phyloP scores from a whole-genome alignment of 2,329 filamentous ascomycete species.

The Aspergillus sp. region DNA sequence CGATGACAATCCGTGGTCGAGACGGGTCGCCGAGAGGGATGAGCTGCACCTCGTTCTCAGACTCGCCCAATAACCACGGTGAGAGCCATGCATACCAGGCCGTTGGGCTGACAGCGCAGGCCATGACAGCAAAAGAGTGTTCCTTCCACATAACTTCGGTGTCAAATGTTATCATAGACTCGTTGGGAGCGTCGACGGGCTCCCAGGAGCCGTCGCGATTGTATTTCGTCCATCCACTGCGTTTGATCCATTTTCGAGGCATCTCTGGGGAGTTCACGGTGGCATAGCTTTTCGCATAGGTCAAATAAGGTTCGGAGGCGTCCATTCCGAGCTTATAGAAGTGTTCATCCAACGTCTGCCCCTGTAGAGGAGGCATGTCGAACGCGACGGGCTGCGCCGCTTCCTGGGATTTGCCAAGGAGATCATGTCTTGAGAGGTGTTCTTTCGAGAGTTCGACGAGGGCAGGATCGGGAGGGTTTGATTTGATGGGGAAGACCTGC shows the following conservation, averaged over 20 bases:
- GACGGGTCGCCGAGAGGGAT: conserved; percentile 80
- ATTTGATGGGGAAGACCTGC: conserved; percentile 70
- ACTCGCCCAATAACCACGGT: conserved; percentile 87
- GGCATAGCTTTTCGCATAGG: conserved; percentile 72
- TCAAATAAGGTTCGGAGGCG: conserved; percentile 79
- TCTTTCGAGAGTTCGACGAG: conserved; percentile 78
- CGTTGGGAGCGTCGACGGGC: conserved; percentile 71
- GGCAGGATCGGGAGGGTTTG: conserved; percentile 60
- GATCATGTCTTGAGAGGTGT: conserved; percentile 79
- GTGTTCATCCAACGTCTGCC: conserved; percentile 84
- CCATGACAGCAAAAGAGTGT: conserved; percentile 92
- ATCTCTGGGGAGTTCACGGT: conserved; percentile 56
- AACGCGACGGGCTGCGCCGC: conserved; percentile 74
- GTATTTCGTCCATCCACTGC: conserved; percentile 95
- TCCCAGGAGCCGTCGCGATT: conserved; percentile 70
- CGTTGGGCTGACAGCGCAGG: conserved; percentile 83
- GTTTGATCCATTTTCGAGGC: conserved; percentile 71
- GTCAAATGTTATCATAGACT: conserved; percentile 84
- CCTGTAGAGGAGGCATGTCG: conserved; percentile 77
- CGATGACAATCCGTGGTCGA: conserved; percentile 75
- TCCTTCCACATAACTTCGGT: conserved; percentile 97
- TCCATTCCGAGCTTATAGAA: conserved; percentile 86
- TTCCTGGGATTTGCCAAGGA: conserved; percentile 88
- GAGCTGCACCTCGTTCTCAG: conserved; percentile 72
- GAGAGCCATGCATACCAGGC: conserved; percentile 98